Percentiles rank a stretch among this genome's conserved stretches.
Evolutionary conservation across 139 green algal species (phyloP).

Genomic region (Volvox africanus): DNA sequence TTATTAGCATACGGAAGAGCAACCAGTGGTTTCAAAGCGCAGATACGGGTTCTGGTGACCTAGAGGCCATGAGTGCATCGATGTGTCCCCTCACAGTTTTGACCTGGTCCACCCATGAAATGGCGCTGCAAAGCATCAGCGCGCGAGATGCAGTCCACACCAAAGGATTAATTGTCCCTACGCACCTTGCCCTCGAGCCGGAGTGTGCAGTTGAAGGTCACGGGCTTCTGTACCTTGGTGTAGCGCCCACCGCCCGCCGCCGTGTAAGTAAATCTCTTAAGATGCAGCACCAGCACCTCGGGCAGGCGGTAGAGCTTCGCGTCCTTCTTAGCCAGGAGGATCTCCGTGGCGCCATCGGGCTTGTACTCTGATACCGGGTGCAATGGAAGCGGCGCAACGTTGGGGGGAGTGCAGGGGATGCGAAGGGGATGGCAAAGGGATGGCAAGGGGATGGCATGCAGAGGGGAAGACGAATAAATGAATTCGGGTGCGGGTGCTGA

Average conservation of each 20-base stretch:
- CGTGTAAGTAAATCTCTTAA: constrained; percentile 80
- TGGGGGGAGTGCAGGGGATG: neutral
- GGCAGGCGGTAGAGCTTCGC: constrained; percentile 67
- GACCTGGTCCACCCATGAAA: neutral
- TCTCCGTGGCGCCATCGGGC: constrained; percentile 48
- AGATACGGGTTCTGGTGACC: neutral
- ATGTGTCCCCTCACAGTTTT: neutral
- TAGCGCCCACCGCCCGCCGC: neutral
- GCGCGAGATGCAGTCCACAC: neutral
- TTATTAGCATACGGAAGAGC: neutral
- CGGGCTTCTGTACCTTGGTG: constrained; percentile 71
- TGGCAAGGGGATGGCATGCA: neutral
- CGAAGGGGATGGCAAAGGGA: neutral
- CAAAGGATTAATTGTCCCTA: neutral
- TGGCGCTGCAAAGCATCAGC: neutral
- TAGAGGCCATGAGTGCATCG: neutral
- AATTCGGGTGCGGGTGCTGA: too few relatives aligned
- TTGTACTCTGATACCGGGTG: constrained; percentile 61
- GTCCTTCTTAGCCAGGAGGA: constrained; percentile 51
- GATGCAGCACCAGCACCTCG: constrained; percentile 81
- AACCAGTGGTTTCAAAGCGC: too few relatives aligned
- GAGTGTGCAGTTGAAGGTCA: constrained; percentile 71
- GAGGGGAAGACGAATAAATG: neutral
- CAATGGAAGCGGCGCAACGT: neutral
- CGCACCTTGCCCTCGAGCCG: constrained; percentile 50